Evolutionary conservation across 176 grass and related monocot species (phyloP).

Genomic region (Guadua angustifolia): DNA sequence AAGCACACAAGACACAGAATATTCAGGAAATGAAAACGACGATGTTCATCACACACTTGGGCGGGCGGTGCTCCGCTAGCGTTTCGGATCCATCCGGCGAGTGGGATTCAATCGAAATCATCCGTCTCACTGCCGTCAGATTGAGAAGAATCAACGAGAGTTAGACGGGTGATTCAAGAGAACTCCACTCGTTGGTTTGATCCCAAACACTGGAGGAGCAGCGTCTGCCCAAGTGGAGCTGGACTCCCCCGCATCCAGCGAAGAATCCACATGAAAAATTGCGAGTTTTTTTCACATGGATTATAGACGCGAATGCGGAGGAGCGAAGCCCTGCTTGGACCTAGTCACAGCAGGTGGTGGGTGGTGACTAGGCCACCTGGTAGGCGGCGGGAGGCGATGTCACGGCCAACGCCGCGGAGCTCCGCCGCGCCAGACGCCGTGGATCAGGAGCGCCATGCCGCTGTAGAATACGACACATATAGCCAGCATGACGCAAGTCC

Average conservation of each 20-base stretch:
- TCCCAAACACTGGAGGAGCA: not conserved
- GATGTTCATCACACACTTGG: no score
- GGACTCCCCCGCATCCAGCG: no score
- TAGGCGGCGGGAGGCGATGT: not conserved
- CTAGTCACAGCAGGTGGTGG: not conserved
- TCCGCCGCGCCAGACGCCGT: not conserved
- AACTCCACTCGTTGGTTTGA: not conserved
- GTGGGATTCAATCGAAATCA: not conserved
- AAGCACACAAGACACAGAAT: no score
- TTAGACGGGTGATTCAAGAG: not conserved
- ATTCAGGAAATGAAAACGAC: no score
- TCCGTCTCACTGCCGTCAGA: not conserved
- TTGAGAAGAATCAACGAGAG: not conserved
- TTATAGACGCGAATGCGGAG: no score
- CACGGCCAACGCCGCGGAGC: no score
- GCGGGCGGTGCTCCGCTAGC: no score
- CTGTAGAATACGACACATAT: not conserved
- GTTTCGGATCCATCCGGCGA: no score
- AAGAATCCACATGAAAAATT: not conserved
- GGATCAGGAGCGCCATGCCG: not conserved
- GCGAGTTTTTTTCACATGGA: not conserved
- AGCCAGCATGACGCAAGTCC: not conserved
- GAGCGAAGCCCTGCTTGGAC: not conserved
- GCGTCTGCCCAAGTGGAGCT: no score
- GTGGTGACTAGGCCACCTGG: not conserved